Evolutionary conservation across 495 filamentous ascomycete genomes (phyloP).

Genomic region (Astrothelium subdiscretum): DNA sequence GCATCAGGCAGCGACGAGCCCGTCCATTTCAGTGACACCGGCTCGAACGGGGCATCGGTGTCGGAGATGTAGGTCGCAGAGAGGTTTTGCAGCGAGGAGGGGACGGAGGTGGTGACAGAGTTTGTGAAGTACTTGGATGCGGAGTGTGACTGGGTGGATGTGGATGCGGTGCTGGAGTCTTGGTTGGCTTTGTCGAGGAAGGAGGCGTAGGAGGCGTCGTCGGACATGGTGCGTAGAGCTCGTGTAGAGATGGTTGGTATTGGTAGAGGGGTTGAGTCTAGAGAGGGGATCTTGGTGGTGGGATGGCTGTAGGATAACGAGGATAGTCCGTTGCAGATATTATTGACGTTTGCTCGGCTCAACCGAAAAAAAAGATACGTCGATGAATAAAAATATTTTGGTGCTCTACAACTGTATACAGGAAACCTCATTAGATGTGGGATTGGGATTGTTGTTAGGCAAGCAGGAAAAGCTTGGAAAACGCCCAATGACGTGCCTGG

Average conservation of each 20-base stretch:
- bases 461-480: background rate
- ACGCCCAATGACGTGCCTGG: background rate
- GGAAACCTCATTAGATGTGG: background rate
- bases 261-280: background rate
- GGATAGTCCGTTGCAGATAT: too few species aligned
- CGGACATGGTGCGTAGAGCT: conserved; percentile 43
- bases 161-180: conserved; percentile 39
- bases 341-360: too few species aligned
- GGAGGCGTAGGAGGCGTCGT: conserved; percentile 67
- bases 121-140: conserved; percentile 21
- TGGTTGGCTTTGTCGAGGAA: conserved; percentile 79
- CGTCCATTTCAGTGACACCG: conserved; percentile 54
- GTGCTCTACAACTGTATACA: background rate
- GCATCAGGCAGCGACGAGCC: conserved; percentile 28
- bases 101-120: conserved; percentile 43
- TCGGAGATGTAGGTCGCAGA: conserved; percentile 65
- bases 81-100: conserved; percentile 42
- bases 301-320: background rate
- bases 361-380: background rate
- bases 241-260: background rate
- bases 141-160: conserved; percentile 14
- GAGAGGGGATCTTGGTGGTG: background rate
- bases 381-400: background rate
- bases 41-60: conserved; percentile 72
- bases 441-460: background rate